phyloP scores from a whole-genome alignment of 2,329 filamentous ascomycete genomes.

The Microcyclospora tardicrescens region DNA sequence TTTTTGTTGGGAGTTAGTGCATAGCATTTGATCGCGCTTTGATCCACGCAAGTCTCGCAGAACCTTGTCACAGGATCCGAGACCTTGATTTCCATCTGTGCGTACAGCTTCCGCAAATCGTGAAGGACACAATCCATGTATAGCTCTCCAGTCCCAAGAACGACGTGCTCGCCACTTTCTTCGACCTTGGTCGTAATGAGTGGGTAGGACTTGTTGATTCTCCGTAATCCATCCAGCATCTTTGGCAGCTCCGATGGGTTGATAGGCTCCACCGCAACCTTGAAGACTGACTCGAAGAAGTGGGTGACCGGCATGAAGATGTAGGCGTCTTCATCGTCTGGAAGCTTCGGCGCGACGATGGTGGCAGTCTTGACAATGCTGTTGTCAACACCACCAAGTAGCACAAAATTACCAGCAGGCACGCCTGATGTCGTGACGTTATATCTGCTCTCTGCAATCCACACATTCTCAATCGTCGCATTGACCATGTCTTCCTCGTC shows the following conservation, averaged over 20 bases:
- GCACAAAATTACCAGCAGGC: slow-evolving; percentile 82
- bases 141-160: slow-evolving; percentile 91
- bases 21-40: slow-evolving; percentile 95
- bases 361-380: slow-evolving; percentile 97
- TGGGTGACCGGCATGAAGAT: slow-evolving; percentile 89
- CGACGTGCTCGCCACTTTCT: slow-evolving; percentile 90
- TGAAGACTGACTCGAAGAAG: slow-evolving; percentile 95
- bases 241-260: slow-evolving; percentile 96
- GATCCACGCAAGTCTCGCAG: slow-evolving; percentile 95
- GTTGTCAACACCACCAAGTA: slow-evolving; percentile 90
- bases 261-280: slow-evolving; percentile 94
- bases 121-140: slow-evolving; percentile 99
- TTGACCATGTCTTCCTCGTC: slow-evolving; percentile 95
- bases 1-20: slow-evolving; percentile 98
- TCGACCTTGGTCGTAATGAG: slow-evolving; percentile 94
- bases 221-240: slow-evolving; percentile 92
- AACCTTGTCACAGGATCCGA: slow-evolving; percentile 96
- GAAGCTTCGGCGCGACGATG: slow-evolving; percentile 64
- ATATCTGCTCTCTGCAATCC: slow-evolving; percentile 85
- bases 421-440: slow-evolving; percentile 84
- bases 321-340: slow-evolving; percentile 81
- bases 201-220: slow-evolving; percentile 96
- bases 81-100: slow-evolving; percentile 98
- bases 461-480: slow-evolving; percentile 72
- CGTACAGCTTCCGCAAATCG: slow-evolving; percentile 82